phyloP scores from a whole-genome alignment of 805 yeast species.

The Zygosaccharomyces bisporus region DNA sequence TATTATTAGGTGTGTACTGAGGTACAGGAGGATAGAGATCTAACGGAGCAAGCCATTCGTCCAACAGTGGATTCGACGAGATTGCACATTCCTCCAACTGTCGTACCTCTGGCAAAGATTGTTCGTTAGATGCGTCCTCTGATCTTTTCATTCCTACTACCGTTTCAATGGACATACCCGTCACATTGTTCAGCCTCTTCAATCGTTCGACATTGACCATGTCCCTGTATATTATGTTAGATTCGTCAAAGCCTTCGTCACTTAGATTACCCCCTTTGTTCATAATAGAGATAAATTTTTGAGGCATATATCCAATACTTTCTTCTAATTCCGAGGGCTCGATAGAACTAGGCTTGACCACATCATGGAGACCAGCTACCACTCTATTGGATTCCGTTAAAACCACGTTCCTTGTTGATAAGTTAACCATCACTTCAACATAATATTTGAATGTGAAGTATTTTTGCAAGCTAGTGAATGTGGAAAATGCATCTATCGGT shows the following conservation, averaged over 20 bases:
- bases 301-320: constrained; percentile 17
- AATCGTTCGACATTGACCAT: constrained; percentile 77
- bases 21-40: constrained; percentile 20
- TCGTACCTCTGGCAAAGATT: background rate
- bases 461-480: constrained; percentile 56
- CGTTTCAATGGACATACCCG: constrained; percentile 77
- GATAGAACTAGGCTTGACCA: constrained; percentile 16
- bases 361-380: constrained; percentile 18
- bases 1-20: constrained; percentile 23
- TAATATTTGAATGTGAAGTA: constrained; percentile 79
- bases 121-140: background rate
- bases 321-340: constrained; percentile 20
- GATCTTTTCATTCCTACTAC: constrained; percentile 72
- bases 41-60: constrained; percentile 19
- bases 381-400: constrained; percentile 33
- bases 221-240: constrained; percentile 28
- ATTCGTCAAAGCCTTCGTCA: constrained; percentile 27
- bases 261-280: constrained; percentile 9
- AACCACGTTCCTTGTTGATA: constrained; percentile 55
- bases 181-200: constrained; percentile 70
- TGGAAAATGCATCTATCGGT: constrained; percentile 84
- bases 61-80: constrained; percentile 5
- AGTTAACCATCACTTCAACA: constrained; percentile 76
- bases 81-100: constrained; percentile 6
- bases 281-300: constrained; percentile 17